phyloP scores from a whole-genome alignment of 2,329 filamentous ascomycete species.

The Apiospora hydei region DNA sequence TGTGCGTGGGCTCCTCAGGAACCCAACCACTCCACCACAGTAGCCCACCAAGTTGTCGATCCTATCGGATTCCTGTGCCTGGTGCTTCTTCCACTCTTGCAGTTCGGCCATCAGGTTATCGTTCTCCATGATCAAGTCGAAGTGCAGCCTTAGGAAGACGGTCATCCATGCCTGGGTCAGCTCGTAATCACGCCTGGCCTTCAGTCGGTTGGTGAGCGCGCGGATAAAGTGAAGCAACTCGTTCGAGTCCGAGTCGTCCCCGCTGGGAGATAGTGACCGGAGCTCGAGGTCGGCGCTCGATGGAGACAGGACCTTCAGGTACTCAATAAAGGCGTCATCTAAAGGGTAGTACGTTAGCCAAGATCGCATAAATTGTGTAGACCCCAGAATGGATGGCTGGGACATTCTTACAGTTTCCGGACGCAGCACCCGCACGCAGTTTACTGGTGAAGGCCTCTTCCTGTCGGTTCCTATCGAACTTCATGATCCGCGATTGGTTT shows the following conservation, averaged over 20 bases:
- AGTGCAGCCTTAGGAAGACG: slow-evolving; percentile 85
- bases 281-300: slow-evolving; percentile 91
- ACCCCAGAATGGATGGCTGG: not conserved
- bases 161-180: slow-evolving; percentile 97
- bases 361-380: not conserved
- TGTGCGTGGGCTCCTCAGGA: slow-evolving; percentile 71
- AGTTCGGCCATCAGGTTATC: slow-evolving; percentile 65
- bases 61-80: slow-evolving; percentile 74
- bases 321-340: slow-evolving; percentile 74
- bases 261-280: slow-evolving; percentile 70
- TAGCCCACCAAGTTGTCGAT: slow-evolving; percentile 83
- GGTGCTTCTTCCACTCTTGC: slow-evolving; percentile 73
- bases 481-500: slow-evolving; percentile 69
- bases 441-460: slow-evolving; percentile 67
- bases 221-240: slow-evolving; percentile 82
- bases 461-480: slow-evolving; percentile 64
- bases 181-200: slow-evolving; percentile 82
- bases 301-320: slow-evolving; percentile 82
- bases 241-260: slow-evolving; percentile 58
- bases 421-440: slow-evolving; percentile 60
- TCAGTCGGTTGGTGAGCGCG: slow-evolving; percentile 77
- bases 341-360: slow-evolving; percentile 27
- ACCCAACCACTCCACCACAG: slow-evolving; percentile 84
- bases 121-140: slow-evolving; percentile 60
- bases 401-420: slow-evolving; percentile 64